phyloP scores from a whole-genome alignment of 2,329 filamentous ascomycete genomes.

The Dothiorella sarmentorum region DNA sequence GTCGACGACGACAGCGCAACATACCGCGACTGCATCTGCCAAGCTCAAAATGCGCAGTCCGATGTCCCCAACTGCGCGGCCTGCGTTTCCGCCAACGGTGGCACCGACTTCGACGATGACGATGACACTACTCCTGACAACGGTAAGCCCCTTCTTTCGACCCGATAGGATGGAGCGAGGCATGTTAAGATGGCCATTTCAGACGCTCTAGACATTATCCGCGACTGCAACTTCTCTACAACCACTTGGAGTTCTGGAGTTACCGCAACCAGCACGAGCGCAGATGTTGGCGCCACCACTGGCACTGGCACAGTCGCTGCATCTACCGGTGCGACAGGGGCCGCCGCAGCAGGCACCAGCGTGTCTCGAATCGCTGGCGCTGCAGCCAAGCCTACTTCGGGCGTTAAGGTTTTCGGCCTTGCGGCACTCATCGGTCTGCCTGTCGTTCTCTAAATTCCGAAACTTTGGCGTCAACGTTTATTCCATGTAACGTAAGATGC shows the following conservation, averaged over 20 bases:
- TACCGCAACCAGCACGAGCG: conserved; percentile 12
- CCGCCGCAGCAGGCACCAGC: background rate
- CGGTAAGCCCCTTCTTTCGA: conserved; percentile 8
- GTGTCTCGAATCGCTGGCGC: background rate
- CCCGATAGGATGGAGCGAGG: background rate
- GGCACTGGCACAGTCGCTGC: background rate
- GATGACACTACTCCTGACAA: conserved; percentile 23
- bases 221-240: conserved; percentile 30
- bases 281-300: background rate
- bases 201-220: conserved; percentile 30
- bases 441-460: background rate
- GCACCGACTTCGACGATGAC: conserved; percentile 23
- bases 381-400: background rate
- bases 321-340: background rate
- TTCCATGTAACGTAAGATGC: too few species aligned
- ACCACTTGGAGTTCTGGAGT: conserved; percentile 23
- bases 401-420: background rate
- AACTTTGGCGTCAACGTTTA: background rate
- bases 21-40: conserved; percentile 32
- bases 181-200: too few species aligned
- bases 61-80: conserved; percentile 31
- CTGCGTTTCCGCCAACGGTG: conserved; percentile 24
- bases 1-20: background rate
- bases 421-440: background rate
- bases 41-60: conserved; percentile 25